Evolutionary conservation across 176 grass and related monocot species (phyloP).

Genomic region (Chrysopogon serrulatus): DNA sequence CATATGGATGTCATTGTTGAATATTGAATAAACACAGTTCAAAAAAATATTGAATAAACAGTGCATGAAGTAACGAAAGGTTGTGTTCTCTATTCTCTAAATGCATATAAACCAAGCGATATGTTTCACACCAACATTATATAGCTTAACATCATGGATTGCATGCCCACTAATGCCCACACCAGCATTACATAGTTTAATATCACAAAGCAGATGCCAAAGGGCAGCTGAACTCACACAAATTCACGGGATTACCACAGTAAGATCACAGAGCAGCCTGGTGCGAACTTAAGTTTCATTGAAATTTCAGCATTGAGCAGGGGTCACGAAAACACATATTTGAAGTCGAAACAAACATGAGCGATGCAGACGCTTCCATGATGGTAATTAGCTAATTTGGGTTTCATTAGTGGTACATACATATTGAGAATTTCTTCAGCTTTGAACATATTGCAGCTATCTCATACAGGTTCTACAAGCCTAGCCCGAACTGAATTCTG

Average conservation of each 20-base stretch:
- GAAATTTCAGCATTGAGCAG: neutral
- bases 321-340: neutral
- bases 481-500: conserved; percentile 49
- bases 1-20: neutral
- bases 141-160: neutral
- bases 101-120: neutral
- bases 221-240: neutral
- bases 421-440: neutral
- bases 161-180: neutral
- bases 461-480: conserved; percentile 50
- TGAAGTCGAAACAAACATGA: neutral
- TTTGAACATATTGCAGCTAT: neutral
- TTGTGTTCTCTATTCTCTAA: neutral
- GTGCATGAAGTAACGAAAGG: neutral
- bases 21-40: neutral
- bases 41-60: no score
- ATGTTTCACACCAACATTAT: neutral
- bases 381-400: neutral
- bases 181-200: neutral
- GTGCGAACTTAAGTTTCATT: neutral
- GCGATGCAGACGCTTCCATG: conserved; percentile 22
- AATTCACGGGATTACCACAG: neutral
- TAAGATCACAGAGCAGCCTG: neutral
- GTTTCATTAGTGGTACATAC: conserved; percentile 2
- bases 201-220: neutral